Conservation (phyloP, 2,329 filamentous ascomycete genomes). For the Juglanconis juglandina region DNA sequence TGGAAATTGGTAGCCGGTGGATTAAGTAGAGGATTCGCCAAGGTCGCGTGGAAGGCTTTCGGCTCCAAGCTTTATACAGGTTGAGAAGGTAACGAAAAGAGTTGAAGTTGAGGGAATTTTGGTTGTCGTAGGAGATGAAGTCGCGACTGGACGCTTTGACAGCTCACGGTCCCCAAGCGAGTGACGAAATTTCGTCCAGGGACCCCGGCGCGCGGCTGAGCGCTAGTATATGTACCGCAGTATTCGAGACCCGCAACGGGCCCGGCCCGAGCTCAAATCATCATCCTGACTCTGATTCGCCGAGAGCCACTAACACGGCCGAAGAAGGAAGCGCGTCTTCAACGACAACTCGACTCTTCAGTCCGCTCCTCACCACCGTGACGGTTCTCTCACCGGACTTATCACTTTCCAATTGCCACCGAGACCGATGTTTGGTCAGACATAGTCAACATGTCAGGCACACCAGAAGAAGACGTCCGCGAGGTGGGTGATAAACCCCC, state of each 20-base stretch:
- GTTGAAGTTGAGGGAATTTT: constrained; percentile 1
- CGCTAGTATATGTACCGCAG: not conserved
- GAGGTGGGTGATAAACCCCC: constrained; percentile 22
- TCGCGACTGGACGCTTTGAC: not conserved
- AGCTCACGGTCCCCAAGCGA: not conserved
- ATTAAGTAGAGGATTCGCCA: not conserved
- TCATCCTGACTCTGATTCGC: constrained; percentile 3
- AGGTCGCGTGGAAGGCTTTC: not conserved
- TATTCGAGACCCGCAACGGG: not conserved
- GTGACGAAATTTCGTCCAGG: not conserved
- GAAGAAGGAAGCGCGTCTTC: constrained; percentile 9
- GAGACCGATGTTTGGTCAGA: too few relatives aligned
- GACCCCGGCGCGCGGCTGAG: not conserved
- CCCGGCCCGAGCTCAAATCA: not conserved
- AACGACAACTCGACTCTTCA: not conserved
- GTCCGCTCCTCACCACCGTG: not conserved
- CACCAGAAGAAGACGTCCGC: constrained; percentile 29
- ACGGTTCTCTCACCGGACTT: not conserved
- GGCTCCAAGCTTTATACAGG: not conserved
- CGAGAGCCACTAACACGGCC: not conserved
- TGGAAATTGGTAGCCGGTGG: not conserved
- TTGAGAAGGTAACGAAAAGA: not conserved
- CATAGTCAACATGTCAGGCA: constrained; percentile 26
- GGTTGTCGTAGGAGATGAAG: not conserved
- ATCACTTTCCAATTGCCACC: not conserved